Evolutionary conservation across 345 rosid species (phyloP).

Genomic region (Brassica incana): DNA sequence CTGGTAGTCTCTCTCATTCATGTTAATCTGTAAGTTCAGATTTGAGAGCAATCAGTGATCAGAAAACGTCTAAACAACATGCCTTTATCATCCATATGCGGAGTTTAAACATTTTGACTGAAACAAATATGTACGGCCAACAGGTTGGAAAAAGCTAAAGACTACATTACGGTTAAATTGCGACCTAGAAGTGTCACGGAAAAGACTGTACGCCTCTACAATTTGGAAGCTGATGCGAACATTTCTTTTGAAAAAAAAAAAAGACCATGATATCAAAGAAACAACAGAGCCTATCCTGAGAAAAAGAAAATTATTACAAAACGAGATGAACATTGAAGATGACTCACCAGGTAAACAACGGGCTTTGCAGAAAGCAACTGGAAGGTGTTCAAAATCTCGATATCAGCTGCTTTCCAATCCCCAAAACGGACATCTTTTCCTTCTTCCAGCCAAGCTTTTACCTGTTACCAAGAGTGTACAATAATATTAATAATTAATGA

Average conservation of each 20-base stretch:
- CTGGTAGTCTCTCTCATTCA: conserved; percentile 94
- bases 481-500: neutral
- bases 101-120: conserved; percentile 3
- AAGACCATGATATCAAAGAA: conserved; percentile 13
- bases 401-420: conserved; percentile 96
- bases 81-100: neutral
- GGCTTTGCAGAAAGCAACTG: conserved; percentile 97
- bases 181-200: neutral
- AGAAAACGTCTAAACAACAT: conserved; percentile 7
- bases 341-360: conserved; percentile 86
- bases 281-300: neutral
- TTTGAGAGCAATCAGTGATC: conserved; percentile 9
- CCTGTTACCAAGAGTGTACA: conserved; percentile 45
- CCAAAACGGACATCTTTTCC: conserved; percentile 91
- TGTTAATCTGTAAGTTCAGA: conserved; percentile 65
- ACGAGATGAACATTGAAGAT: conserved; percentile 1
- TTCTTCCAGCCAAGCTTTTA: conserved; percentile 79
- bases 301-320: neutral
- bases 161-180: neutral
- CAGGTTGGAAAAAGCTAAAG: conserved; percentile 2
- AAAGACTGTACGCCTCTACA: neutral
- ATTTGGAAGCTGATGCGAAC: neutral
- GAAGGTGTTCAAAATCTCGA: conserved; percentile 89
- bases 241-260: conserved; percentile 2
- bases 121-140: neutral